Base-by-base conservation (phyloP, 2,329 filamentous ascomycete species). In the Colletotrichum sp. region DNA sequence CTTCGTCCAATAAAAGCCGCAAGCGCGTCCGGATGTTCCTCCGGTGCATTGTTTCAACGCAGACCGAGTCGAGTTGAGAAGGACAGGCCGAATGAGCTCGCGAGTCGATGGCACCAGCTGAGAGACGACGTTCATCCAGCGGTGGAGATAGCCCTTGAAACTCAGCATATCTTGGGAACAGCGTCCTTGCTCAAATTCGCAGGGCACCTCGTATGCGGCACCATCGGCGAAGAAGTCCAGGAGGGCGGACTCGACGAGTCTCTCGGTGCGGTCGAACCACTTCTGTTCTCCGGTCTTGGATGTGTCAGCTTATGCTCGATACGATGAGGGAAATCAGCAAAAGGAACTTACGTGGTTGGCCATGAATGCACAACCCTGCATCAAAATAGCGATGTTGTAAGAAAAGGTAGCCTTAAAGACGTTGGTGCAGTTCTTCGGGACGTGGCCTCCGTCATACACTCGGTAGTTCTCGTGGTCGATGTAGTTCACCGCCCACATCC, bases 91-190 rank as follows among this genome's bases (percentile, higher is more conserved):
- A 78, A 95, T 92, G 18, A 81, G 84, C 3, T 88, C 84, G 34
- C 84, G 83, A 0, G 90, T 92, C 63, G 88, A 88, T 0, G 93
- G 93, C 0, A 91, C 92, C 12, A 95, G 74, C 77, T 93, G 88
- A 3, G 91, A 89, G 1, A 90, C 88, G 24, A 89, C 87, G 4
- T 90, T 87, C 79, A 95, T 86, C 92, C 93, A 94, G 55, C 92
- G 90, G 78, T 92, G 88, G 18, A 94, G 86, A 72, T 93, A 92
- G 36, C 93, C 93, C 83, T 95, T 95, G 89, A 94, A 96, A 2
- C 91, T 91, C 74, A 91, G 85, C 87, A 95, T 94, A 79, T 96
- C 95, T 61, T 90, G 88, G 73, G 93, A 92, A 86, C 94, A 96
- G 30, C 85, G 88, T 21, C 81, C 84, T 2, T 87, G 84, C 24